A percentile compares a stretch with the other conserved stretches of the same genome.
Evolutionary conservation across 768 basidiomycete genomes (phyloP).

Genomic region (Suillus subluteus): DNA sequence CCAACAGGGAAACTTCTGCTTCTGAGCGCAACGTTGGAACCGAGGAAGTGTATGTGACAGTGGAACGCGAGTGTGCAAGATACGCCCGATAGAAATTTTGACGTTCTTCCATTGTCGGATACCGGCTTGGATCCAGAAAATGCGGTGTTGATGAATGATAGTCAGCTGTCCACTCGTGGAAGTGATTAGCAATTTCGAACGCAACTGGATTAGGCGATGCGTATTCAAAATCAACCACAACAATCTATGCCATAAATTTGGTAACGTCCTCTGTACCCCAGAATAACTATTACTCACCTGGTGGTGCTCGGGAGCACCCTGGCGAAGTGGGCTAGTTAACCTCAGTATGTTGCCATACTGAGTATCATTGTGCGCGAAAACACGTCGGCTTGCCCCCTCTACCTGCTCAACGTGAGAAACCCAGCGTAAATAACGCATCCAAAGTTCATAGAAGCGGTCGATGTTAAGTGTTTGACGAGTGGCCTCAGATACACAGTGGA

Average conservation of each 20-base stretch:
- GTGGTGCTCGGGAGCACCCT: conserved; percentile 71
- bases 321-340: conserved; percentile 54
- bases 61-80: conserved; percentile 53
- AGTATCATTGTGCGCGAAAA: conserved; percentile 92
- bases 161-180: conserved; percentile 95
- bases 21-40: conserved; percentile 33
- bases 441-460: conserved; percentile 60
- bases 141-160: conserved; percentile 78
- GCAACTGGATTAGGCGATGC: conserved; percentile 90
- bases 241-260: conserved; percentile 59
- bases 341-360: conserved; percentile 93
- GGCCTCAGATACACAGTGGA: conserved; percentile 53
- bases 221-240: conserved; percentile 98
- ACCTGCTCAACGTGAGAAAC: conserved; percentile 60
- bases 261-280: conserved; percentile 4
- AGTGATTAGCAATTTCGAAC: conserved; percentile 96
- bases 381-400: conserved; percentile 63
- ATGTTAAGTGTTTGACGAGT: conserved; percentile 63
- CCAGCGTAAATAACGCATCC: conserved; percentile 75
- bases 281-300: conserved; percentile 51
- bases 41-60: conserved; percentile 15
- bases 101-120: conserved; percentile 76
- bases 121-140: conserved; percentile 60
- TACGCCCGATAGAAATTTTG: conserved; percentile 88
- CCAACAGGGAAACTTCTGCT: conserved; percentile 59